phyloP scores from a whole-genome alignment of 1,284 basidiomycete genomes.

The Takashimella koratensis region DNA sequence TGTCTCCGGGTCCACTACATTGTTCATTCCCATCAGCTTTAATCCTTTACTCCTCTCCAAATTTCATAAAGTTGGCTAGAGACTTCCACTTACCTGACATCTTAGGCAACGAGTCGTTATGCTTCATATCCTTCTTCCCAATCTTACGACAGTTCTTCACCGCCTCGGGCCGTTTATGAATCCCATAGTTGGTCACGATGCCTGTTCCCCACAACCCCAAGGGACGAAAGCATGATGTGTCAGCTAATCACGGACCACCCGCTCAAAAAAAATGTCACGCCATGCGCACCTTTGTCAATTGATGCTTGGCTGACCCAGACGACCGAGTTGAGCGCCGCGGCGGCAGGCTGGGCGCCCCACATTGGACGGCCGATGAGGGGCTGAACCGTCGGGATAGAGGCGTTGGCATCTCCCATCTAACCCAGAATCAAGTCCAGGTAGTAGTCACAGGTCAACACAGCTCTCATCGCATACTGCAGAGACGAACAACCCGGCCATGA shows the following conservation, averaged over 20 bases:
- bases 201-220: conserved; percentile 46
- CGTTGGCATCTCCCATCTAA: conserved; percentile 86
- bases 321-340: conserved; percentile 75
- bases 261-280: no score
- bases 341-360: conserved; percentile 75
- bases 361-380: conserved; percentile 80
- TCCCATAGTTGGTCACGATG: conserved; percentile 63
- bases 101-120: conserved; percentile 74
- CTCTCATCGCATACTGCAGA: no score
- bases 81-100: conserved; percentile 56
- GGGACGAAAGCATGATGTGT: background rate
- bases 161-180: conserved; percentile 70
- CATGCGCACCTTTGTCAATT: conserved; percentile 56
- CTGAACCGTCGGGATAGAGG: conserved; percentile 88
- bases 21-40: no score
- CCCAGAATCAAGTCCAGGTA: conserved; percentile 43
- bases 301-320: conserved; percentile 80
- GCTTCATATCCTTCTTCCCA: conserved; percentile 88
- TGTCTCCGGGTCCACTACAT: conserved; percentile 85
- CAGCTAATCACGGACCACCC: no score
- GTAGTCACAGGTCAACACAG: no score
- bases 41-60: no score
- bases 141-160: conserved; percentile 74
- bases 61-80: no score
- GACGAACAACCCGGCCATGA: no score